Evolutionary conservation across 2,329 filamentous ascomycete species (phyloP), one percentile per base, ranked within the genome.

Genomic region (Xylogone sp.): DNA sequence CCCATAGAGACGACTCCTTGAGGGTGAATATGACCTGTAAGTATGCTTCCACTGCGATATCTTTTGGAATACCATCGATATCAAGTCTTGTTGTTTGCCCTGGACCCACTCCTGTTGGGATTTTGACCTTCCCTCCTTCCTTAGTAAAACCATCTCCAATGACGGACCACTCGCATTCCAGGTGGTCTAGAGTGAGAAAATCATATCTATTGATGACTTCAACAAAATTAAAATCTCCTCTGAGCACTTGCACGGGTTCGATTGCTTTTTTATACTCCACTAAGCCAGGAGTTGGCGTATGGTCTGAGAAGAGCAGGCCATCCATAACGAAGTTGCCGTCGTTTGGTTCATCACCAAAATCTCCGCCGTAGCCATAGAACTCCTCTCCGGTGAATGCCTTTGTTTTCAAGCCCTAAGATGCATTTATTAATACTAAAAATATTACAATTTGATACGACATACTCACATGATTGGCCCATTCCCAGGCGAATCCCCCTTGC

Each of bases 401-500:
- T 13, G 61, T 57, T 66, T 61, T 71, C 70, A 75, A 57, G 3
- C 72, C 70, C 56, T 61, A 24, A 39, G 34, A 19, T 5, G 19
- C 16, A 43, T 16, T 22, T 10, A 20, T 12, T 44, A 3, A 16
- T 19, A 18, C 6, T 16, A 39, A 5, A 39, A 18, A 7, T 16
- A 7, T 39, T 16, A 39, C 5, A 5, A 18, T 39, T 18, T 16
- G 8, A 8, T 7, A 39, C 8, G 34, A 39, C 6, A 16, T 5
- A 53, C 56, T 55, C 20, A 60, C 60, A 50, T 74, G 71, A 53
- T 73, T 74, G 1, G 66, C 69, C 72, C 72, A 75, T 55, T 75
- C 72, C 72, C 73, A 75, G 44, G 75, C 68, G 52, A 71, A 75
- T 0, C 79, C 80, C 21, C 80, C 80, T 61, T 83, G 79, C 0